Evolutionary conservation across 257 asterid genomes (phyloP), one percentile per base, ranked within the genome.

Genomic region (Lycium barbarum): DNA sequence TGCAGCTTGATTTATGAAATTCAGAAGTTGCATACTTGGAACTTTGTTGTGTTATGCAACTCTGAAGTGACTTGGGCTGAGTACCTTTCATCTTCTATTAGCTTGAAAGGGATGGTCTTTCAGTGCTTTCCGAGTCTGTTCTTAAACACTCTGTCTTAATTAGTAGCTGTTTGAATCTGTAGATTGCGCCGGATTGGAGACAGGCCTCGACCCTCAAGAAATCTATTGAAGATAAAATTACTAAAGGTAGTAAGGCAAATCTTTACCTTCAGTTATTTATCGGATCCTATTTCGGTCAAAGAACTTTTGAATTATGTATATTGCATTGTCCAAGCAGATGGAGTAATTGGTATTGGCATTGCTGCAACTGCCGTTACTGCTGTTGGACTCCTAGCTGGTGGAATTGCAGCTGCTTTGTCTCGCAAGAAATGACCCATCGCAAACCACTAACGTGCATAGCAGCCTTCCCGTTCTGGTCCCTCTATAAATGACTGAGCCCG

Each of bases 181-280:
- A 92, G 95, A 87, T 88, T 79, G 92, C 81, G 63, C 97, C 95
- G 15, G 91, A 90, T 81, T 93, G 94, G 94, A 90, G 95, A 87
- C 95, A 93, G 86, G 97, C 95, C 18, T 82, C 80, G 89, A 84
- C 90, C 57, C 95, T 93, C 40, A 87, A 88, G 90, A 90, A 91
- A 85, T 86, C 97, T 13, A 86, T 93, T 70, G 94, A 93, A 87
- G 95, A 91, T 51, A 90, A 90, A 88, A 89, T 91, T 84, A 92
- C 88, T 14, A 92, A 92, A 87, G 95, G 97, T 90, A 59, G 66
- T 17, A 71, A 72, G 20, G 12, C 0, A 1, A 5, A 61, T 38
- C 8, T 54, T 10, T 11, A 17, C 53, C 49, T 74, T 49, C 40
- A 49, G 43, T 74, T 49, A 5, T 47, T n/a, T 20, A 74, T 22